A percentile compares a stretch with the other conserved stretches of the same genome.
Conservation (phyloP, 140 eudicot genomes). For the Bidens hawaiensis region DNA sequence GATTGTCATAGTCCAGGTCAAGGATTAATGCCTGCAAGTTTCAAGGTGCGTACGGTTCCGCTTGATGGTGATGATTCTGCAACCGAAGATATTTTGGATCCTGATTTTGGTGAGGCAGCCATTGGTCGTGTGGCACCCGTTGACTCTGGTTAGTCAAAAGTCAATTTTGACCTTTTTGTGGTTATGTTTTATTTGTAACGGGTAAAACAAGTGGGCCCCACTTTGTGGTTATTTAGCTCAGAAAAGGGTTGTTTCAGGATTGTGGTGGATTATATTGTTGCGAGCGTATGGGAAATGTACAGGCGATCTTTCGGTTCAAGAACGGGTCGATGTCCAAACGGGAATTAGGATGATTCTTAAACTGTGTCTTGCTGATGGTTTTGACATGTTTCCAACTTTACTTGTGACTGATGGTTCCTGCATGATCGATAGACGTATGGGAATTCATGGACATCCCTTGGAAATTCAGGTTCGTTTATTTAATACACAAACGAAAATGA, state of each 20-base stretch:
- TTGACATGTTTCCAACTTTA: conserved; percentile 70
- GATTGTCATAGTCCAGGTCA: conserved; percentile 99
- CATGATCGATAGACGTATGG: conserved; percentile 99
- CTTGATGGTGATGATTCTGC: conserved; percentile 94
- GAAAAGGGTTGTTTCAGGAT: too few relatives aligned
- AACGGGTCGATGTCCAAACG: conserved; percentile 67
- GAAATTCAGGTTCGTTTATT: conserved; percentile 98
- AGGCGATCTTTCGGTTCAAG: conserved; percentile 44
- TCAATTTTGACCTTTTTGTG: background rate
- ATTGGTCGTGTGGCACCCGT: conserved; percentile 99
- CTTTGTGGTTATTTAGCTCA: background rate
- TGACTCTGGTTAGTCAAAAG: conserved; percentile 65
- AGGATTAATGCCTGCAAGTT: conserved; percentile 99
- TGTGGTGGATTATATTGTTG: too few relatives aligned
- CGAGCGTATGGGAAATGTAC: conserved; percentile 40
- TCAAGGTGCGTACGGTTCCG: conserved; percentile 88
- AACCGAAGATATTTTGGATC: conserved; percentile 92
- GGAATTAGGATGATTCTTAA: conserved; percentile 26
- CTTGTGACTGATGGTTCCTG: conserved; percentile 97
- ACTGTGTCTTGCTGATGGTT: background rate
- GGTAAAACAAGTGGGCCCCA: background rate
- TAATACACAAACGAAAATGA: too few relatives aligned
- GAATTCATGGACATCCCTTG: conserved; percentile 98
- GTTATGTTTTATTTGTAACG: background rate
- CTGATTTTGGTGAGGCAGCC: conserved; percentile 99